phyloP scores from a whole-genome alignment of 805 yeast genomes.

The Candida piceae region DNA sequence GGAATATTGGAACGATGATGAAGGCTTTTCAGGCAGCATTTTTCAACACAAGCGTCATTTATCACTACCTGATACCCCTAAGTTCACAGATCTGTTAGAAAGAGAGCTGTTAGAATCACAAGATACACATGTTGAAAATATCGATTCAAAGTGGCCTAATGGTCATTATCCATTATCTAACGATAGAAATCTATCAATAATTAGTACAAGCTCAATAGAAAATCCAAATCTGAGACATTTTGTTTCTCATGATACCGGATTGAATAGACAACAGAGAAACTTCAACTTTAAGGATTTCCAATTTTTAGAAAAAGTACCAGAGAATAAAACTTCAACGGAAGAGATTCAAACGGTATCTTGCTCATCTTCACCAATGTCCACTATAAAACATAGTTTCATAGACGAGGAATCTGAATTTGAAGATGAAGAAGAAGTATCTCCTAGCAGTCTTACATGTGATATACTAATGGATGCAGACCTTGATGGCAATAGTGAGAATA shows the following conservation, averaged over 20 bases:
- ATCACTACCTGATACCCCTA: slow-evolving; percentile 22
- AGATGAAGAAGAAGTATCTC: neutral
- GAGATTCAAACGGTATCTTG: neutral
- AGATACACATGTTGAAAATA: slow-evolving; percentile 7
- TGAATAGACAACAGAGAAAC: slow-evolving; percentile 8
- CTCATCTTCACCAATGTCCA: slow-evolving; percentile 19
- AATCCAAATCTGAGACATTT: slow-evolving; percentile 26
- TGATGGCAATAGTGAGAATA: slow-evolving; percentile 15
- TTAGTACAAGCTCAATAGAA: neutral
- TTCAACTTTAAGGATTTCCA: slow-evolving; percentile 10
- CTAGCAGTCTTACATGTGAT: neutral
- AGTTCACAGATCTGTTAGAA: neutral
- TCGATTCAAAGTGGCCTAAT: slow-evolving; percentile 3
- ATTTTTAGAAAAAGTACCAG: slow-evolving; percentile 5
- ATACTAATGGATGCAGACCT: neutral
- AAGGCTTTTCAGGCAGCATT: neutral
- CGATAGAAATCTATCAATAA: neutral
- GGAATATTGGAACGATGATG: neutral
- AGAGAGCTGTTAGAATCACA: neutral
- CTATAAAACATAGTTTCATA: slow-evolving; percentile 15
- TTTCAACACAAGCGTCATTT: slow-evolving; percentile 15
- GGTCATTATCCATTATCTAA: too few species aligned
- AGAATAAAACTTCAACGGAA: neutral
- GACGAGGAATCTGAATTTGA: slow-evolving; percentile 6
- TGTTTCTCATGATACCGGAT: slow-evolving; percentile 28